Evolutionary conservation across 495 filamentous ascomycete genomes (phyloP), one percentile per base, ranked within the genome.

Genomic region (Pseudoneurospora amorphoporcata): DNA sequence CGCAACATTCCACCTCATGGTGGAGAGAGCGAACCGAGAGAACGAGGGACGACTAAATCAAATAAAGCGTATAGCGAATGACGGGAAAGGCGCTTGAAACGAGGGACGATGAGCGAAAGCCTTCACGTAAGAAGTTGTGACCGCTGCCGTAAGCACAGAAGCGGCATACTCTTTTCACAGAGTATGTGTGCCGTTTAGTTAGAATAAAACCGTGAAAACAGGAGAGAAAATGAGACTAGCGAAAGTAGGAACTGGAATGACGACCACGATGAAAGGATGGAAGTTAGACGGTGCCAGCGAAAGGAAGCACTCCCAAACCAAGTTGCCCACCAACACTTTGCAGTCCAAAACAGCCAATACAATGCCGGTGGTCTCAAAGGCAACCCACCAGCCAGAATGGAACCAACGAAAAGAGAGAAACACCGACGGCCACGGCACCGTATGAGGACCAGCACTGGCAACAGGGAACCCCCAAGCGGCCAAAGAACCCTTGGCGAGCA

Each of bases 1-100:
- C 40, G 71, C 38, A 38, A 76, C 38, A 47, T 75, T 41, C 23
- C 75, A 72, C 73, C 73, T 79, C 79, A 81, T 82, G 23, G 2
- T 68, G 45, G 53, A 72, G 70, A 69, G 45, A 70, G 68, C 14
- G 35, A 40, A 43, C 68, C 35, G 17, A 38, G 14, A 19, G 40
- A 32, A 37, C 35, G 53, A 45, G 32, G 47, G 32, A 58, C 19
- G 41, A 71, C 19, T 58, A 19, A 37, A 53, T 37, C 17, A 58
- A 58, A n/a, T 14, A 19, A 37, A 58, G 69, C 41, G 40, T 29
- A 32, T 68, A 72, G n/a, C 23, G 39, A 69, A 23, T 17, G 23
- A 37, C 53, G 39, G 38, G 39, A 72, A 23, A n/a, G 39, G 38
- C 23, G 58, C 12, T 10, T 29, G 71, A 68, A 61, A 71, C 58